Base-by-base conservation (phyloP, 2,329 filamentous ascomycete species). In the Microdochium paspali region DNA sequence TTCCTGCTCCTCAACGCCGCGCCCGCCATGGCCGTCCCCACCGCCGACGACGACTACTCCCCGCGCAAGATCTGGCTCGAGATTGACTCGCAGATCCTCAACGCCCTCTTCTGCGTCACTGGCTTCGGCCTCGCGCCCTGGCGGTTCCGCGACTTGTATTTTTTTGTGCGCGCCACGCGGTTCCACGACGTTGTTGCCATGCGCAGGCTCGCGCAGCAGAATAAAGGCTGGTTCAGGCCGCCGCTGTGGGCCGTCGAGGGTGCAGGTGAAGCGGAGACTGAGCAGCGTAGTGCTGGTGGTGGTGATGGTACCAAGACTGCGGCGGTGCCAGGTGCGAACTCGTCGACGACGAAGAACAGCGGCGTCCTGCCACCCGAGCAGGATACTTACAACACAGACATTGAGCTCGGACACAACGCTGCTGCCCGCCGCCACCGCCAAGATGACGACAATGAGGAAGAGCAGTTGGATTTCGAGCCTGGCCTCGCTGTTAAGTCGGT, bases 81-180 rank as follows among this genome's bases (percentile, higher is more conserved):
- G 65, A 84, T 80, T 57, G 85, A 90, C 62, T 87, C 84, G 1
- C 89, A 95, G 61, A 85, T 94, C 49, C 68, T 91, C 23, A 94
- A 90, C 58, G 85, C 77, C 0, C 76, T 95, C 1, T 95, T 95
- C 73, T 93, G 87, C 65, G 82, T 94, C 5, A 91, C 87, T 1
- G 88, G 84, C 1, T 90, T 94, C 54, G 88, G 89, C 0, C 73
- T 93, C 12, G 83, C 86, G 1, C 89, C 89, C 0, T 95, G 88
- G 89, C 78, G 89, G 25, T 85, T 90, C 55, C 75, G 89, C 26
- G 89, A 95, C 61, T 66, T 89, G 10, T 93, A 84, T 61, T 89
- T 80, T 7, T 40, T 40, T 20, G 18, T 40, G 13, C 10, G 18
- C n/a, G 35, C 35, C 35, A 40, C 35, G 35, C 35, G 35, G 5